Conservation (phyloP, 108 stramenopile species). For the Nitzschia sp. region DNA sequence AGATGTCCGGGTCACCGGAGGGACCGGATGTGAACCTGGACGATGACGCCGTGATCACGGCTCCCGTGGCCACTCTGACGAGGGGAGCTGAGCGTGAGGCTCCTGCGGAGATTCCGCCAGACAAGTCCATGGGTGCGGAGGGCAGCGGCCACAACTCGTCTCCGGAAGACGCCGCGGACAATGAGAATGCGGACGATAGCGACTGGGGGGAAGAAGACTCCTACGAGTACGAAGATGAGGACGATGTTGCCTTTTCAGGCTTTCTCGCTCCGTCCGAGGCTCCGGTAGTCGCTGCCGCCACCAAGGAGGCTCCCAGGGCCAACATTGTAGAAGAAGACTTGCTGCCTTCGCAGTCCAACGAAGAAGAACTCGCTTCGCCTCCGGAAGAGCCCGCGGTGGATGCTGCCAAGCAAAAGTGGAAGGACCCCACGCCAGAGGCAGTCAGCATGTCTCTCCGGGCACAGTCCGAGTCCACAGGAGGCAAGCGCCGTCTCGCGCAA, state of each 20-base stretch:
- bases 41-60: conserved; percentile 35
- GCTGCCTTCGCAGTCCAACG: neutral
- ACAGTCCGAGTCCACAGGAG: conserved; percentile 78
- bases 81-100: neutral
- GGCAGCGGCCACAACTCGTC: conserved; percentile 2
- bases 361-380: conserved; percentile 26
- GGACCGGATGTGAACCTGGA: conserved; percentile 6
- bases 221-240: conserved; percentile 82
- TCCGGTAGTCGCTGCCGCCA: conserved; percentile 14
- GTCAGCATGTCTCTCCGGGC: conserved; percentile 82
- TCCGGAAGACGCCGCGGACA: conserved; percentile 7
- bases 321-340: conserved; percentile 39
- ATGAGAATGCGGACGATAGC: conserved; percentile 37
- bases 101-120: conserved; percentile 36
- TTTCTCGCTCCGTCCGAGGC: conserved; percentile 47
- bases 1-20: too few species aligned
- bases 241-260: conserved; percentile 74
- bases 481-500: conserved; percentile 75
- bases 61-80: conserved; percentile 10
- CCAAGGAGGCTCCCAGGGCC: conserved; percentile 21
- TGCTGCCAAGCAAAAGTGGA: conserved; percentile 56
- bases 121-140: conserved; percentile 7
- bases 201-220: conserved; percentile 63
- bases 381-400: conserved; percentile 3
- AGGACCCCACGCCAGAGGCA: conserved; percentile 70